Evolutionary conservation across 371 early-diverging fungal genomes (phyloP), one percentile per base, ranked within the genome.

Genomic region (Lichtheimia ornata): DNA sequence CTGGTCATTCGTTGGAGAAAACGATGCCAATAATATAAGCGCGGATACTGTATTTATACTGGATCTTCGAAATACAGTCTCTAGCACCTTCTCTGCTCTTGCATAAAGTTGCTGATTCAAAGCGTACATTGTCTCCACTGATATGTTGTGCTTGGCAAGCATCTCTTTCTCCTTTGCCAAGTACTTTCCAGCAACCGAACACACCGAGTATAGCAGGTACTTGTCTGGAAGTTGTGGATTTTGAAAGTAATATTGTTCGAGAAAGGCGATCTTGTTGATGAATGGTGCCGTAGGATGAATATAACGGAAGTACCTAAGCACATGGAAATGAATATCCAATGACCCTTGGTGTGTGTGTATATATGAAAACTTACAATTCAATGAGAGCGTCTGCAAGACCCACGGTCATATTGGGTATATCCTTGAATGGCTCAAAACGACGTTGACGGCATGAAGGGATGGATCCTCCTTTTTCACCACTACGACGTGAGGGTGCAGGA

Each of bases 221-320:
- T 67, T 61, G 22, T 79, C 76, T 1, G 70, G 68, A 5, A 69
- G 66, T 12, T 43, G 56, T 0, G 74, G 72, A 7, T 67, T 65
- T 13, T 72, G 71, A 50, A 65, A 72, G 30, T 72, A 71, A 24
- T 76, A 79, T 28, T 69, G 68, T 50, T 74, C 73, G 0, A 73
- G 55, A 45, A 76, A 79, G 13, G 69, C 63, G 6, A 67, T 52
- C 49, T 76, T 76, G 65, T 79, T 79, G 51, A 79, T 58, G 9
- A 76, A 27, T 0, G 80, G 76, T 47, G 57, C 63, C 41, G 58
- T 53, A 1, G 47, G 24, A 58, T 79, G 76, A 13, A 69, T 22
- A 17, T 65, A 56, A 9, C 64, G 59, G 65, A 79, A 76, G 27
- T 67, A 79, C 13, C 79, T 78, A 56, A 4, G 0, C 35, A 9